Evolutionary conservation across 441 rosid species (phyloP).

Genomic region (Mallotus japonicus): DNA sequence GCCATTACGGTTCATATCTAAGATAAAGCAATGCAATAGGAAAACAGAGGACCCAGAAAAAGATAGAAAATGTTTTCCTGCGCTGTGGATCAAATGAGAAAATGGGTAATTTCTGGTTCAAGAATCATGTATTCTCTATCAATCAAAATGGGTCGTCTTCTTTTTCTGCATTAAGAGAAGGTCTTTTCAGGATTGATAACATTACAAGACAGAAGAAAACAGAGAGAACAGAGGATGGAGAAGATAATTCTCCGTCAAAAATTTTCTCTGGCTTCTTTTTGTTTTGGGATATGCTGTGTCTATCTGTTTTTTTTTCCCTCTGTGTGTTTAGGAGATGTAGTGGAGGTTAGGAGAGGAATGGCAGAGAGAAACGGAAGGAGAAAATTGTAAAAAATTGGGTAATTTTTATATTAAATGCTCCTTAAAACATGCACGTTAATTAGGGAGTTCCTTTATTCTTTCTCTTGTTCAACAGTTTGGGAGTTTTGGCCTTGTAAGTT

Average conservation of each 20-base stretch:
- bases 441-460: neutral
- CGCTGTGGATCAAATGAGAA: neutral
- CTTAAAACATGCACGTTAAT: conserved; percentile 14
- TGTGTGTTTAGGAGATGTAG: neutral
- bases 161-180: neutral
- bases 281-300: neutral
- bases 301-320: neutral
- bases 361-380: conserved; percentile 23
- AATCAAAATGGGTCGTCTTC: neutral
- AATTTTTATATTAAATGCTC: conserved; percentile 16
- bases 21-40: conserved; percentile 5
- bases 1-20: conserved; percentile 41
- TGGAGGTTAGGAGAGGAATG: conserved; percentile 24
- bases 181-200: conserved; percentile 18
- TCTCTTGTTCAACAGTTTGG: no score
- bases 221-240: conserved; percentile 18
- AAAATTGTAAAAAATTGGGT: neutral
- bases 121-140: neutral
- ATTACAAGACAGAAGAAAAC: conserved; percentile 9
- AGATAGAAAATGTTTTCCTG: conserved; percentile 10
- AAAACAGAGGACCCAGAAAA: conserved; percentile 8
- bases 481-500: no score
- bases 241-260: conserved; percentile 10
- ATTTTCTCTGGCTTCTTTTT: conserved; percentile 6
- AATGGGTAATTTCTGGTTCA: neutral